phyloP scores from a whole-genome alignment of 1,284 basidiomycete genomes.

The Microbotryum intermedium region DNA sequence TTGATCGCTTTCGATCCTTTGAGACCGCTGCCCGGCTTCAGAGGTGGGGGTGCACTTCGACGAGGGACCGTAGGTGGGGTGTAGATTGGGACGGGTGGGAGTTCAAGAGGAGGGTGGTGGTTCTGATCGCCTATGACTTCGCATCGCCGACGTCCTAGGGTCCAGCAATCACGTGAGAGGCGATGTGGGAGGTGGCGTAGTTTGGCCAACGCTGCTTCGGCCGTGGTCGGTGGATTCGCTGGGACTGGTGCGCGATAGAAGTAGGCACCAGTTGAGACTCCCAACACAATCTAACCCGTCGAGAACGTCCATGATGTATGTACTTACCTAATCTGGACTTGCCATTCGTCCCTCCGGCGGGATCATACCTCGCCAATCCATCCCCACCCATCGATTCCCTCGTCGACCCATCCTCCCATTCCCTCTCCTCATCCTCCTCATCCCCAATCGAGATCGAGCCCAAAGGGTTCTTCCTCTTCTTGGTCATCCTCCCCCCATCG shows the following conservation, averaged over 20 bases:
- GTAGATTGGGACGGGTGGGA: slow-evolving; percentile 10
- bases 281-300: no score
- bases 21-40: slow-evolving; percentile 23
- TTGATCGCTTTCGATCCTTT: slow-evolving; percentile 30
- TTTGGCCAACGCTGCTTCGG: slow-evolving; percentile 28
- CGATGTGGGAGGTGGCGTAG: slow-evolving; percentile 22
- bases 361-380: no score
- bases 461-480: no score
- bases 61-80: slow-evolving; percentile 14
- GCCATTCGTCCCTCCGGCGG: no score
- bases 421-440: no score
- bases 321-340: no score
- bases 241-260: slow-evolving; percentile 8
- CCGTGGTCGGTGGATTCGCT: slow-evolving; percentile 25
- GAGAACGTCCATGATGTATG: no score
- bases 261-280: no score
- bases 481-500: no score
- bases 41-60: slow-evolving; percentile 16
- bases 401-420: no score
- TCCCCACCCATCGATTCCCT: no score
- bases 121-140: slow-evolving; percentile 2
- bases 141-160: slow-evolving; percentile 9
- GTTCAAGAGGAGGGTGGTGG: slow-evolving; percentile 11
- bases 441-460: no score
- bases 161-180: slow-evolving; percentile 13